Conservation (phyloP, 805 yeast genomes). For the Metschnikowia shivogae region DNA sequence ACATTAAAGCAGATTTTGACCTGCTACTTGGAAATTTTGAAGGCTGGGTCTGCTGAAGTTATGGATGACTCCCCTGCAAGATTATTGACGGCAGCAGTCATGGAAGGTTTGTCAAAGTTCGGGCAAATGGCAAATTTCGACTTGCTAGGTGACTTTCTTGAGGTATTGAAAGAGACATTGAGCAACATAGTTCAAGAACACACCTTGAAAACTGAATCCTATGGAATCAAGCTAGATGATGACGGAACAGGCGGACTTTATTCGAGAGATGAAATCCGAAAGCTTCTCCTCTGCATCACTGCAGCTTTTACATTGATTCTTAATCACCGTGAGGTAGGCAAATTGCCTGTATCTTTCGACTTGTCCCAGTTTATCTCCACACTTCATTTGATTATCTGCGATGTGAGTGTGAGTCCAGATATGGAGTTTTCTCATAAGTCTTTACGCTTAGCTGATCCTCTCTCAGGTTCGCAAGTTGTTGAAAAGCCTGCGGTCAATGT, state of each 20-base stretch:
- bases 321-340: slow-evolving; percentile 56
- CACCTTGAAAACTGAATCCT: slow-evolving; percentile 28
- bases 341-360: slow-evolving; percentile 64
- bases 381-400: slow-evolving; percentile 64
- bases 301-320: slow-evolving; percentile 85
- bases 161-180: slow-evolving; percentile 81
- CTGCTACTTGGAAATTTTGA: slow-evolving; percentile 73
- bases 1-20: slow-evolving; percentile 69
- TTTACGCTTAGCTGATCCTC: slow-evolving; percentile 75
- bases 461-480: slow-evolving; percentile 34
- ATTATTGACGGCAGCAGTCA: slow-evolving; percentile 70
- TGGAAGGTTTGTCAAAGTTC: slow-evolving; percentile 86
- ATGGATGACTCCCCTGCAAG: slow-evolving; percentile 44
- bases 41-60: slow-evolving; percentile 31
- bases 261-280: slow-evolving; percentile 51
- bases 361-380: slow-evolving; percentile 74
- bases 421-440: slow-evolving; percentile 83
- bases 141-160: slow-evolving; percentile 85
- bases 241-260: slow-evolving; percentile 29
- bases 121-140: slow-evolving; percentile 94
- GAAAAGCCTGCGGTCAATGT: slow-evolving; percentile 74
- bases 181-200: slow-evolving; percentile 46
- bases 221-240: slow-evolving; percentile 14
- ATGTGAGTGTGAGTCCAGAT: slow-evolving; percentile 72
- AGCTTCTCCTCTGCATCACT: slow-evolving; percentile 73